These are phyloP conservation scores for Aspergillus avenaceus DNA, from an alignment of 495 filamentous ascomycete genomes.

Conservation along the genomic window DNA sequence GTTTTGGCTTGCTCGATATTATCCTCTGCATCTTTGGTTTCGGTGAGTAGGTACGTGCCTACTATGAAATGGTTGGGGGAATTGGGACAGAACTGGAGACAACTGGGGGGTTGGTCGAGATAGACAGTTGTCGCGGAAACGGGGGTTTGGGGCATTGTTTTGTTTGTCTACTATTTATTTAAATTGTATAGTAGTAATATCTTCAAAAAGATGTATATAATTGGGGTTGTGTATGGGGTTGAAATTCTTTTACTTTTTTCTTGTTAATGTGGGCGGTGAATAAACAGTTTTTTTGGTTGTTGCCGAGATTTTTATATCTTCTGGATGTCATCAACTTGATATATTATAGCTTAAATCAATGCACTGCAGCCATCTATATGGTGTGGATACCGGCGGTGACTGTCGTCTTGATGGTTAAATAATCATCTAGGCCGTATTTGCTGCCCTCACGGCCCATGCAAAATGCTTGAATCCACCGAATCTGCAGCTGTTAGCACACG, in stretches of 20 bases:
- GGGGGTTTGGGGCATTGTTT: slow-evolving; percentile 17
- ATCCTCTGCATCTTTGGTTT: slow-evolving; percentile 29
- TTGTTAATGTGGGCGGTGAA: no score
- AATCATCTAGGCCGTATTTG: slow-evolving; percentile 80
- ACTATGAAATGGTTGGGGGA: slow-evolving; percentile 67
- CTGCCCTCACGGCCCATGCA: slow-evolving; percentile 58
- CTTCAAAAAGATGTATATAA: no score
- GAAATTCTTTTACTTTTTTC: no score
- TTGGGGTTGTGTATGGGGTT: no score
- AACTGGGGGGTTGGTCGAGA: slow-evolving; percentile 69
- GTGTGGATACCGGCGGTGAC: slow-evolving; percentile 62
- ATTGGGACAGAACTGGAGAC: slow-evolving; percentile 72
- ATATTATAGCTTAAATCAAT: no score
- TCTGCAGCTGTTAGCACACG: slow-evolving; percentile 57
- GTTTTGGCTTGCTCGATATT: slow-evolving; percentile 55
- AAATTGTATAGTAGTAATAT: no score
- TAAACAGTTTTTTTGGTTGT: no score
- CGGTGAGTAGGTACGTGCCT: slow-evolving; percentile 80
- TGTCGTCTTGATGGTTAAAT: slow-evolving; percentile 73
- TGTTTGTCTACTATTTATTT: background rate
- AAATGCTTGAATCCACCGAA: slow-evolving; percentile 54
- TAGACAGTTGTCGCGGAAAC: slow-evolving; percentile 33
- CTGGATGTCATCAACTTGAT: no score
- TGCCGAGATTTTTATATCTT: no score
- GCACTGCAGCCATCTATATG: background rate